phyloP scores from a whole-genome alignment of 2,329 filamentous ascomycete species.

The Trichoderma pleuroti region DNA sequence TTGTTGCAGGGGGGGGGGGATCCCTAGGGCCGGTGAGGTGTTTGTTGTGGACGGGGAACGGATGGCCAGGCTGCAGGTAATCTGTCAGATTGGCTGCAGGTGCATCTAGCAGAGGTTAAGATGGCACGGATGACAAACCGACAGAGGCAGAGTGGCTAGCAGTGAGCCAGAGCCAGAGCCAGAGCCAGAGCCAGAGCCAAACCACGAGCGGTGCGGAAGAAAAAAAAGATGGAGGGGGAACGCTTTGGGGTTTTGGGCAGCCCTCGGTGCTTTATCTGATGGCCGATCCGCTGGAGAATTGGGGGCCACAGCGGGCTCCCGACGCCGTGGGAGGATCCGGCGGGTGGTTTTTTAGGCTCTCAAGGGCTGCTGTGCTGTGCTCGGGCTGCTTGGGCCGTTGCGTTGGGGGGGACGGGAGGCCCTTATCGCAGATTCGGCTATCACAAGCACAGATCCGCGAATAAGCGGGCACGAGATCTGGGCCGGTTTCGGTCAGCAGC shows the following conservation, averaged over 20 bases:
- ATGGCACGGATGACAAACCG: not conserved
- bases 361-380: not conserved
- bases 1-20: not conserved
- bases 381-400: not conserved
- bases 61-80: not conserved
- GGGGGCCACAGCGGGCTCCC: not conserved
- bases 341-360: not conserved
- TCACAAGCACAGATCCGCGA: not conserved
- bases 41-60: not conserved
- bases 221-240: not conserved
- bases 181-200: not conserved
- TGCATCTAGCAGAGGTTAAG: not conserved
- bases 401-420: not conserved
- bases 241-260: not conserved
- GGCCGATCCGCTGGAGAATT: not conserved
- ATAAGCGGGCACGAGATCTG: not conserved
- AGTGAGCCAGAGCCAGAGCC: too few species aligned
- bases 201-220: not conserved
- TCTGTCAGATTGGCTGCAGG: conserved; percentile 2
- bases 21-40: not conserved
- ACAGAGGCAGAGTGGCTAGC: not conserved
- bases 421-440: not conserved
- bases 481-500: not conserved
- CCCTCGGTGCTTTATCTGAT: not conserved
- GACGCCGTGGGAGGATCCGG: not conserved